Conservation (phyloP, 116 monocot species). For the Papilionanthe hybrid region DNA sequence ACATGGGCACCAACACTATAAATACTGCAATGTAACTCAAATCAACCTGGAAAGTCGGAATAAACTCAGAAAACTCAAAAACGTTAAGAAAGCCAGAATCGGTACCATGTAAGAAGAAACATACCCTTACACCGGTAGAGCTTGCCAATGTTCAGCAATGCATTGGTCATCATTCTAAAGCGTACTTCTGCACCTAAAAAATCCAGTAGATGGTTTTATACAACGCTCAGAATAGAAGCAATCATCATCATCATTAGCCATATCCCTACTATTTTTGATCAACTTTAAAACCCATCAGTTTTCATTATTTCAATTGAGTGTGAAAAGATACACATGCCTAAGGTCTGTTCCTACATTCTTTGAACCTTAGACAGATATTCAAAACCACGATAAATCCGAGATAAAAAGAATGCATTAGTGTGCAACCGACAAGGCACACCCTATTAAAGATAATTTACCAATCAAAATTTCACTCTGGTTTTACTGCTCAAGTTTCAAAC, state of each 20-base stretch:
- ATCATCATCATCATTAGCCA: too few species aligned
- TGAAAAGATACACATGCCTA: too few species aligned
- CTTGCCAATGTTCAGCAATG: background rate
- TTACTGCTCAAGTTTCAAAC: background rate
- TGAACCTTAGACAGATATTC: background rate
- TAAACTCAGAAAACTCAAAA: background rate
- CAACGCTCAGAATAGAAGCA: background rate
- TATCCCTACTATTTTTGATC: too few species aligned
- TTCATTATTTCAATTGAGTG: too few species aligned
- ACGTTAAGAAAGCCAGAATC: background rate
- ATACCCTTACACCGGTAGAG: background rate
- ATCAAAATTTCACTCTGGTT: background rate
- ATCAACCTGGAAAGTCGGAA: too few species aligned
- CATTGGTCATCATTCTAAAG: background rate
- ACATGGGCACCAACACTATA: too few species aligned
- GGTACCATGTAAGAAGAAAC: background rate
- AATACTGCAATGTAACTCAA: too few species aligned
- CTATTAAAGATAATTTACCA: background rate
- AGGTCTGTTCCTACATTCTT: too few species aligned
- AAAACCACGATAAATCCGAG: background rate
- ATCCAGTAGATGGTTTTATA: background rate
- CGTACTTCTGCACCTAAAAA: conserved; percentile 5
- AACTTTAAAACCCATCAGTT: too few species aligned
- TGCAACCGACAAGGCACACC: background rate
- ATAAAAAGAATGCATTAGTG: background rate